Percentiles rank a stretch among this genome's conserved stretches.
Evolutionary conservation across 2,329 filamentous ascomycete species (phyloP).

Genomic region (Sclerotinia minor): DNA sequence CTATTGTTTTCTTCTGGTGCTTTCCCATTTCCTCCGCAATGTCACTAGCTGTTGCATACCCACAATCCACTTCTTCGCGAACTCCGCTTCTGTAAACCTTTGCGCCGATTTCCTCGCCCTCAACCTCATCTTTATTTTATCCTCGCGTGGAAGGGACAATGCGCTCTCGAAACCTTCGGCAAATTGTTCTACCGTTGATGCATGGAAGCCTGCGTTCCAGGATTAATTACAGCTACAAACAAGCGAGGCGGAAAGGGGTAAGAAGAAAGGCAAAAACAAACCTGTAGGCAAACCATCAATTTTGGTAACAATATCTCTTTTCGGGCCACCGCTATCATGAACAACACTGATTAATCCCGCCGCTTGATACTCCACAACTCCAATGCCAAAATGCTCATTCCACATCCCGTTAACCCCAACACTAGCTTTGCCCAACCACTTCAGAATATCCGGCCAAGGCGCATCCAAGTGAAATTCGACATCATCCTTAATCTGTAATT

Average conservation of each 20-base stretch:
- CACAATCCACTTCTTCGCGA: constrained; percentile 73
- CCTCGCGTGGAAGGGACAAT: constrained; percentile 62
- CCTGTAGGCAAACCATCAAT: constrained; percentile 77
- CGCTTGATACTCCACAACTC: constrained; percentile 96
- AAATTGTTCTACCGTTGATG: constrained; percentile 75
- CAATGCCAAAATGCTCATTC: constrained; percentile 99
- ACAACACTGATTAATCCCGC: constrained; percentile 91
- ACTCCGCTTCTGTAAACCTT: constrained; percentile 86
- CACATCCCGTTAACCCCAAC: constrained; percentile 98
- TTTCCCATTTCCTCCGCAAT: constrained; percentile 27
- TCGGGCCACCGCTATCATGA: constrained; percentile 89
- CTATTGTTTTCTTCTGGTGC: constrained; percentile 11
- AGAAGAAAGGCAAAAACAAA: constrained; percentile 45
- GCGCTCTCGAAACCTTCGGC: constrained; percentile 78
- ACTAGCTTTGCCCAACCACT: constrained; percentile 72
- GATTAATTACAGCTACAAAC: constrained; percentile 22
- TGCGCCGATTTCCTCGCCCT: constrained; percentile 76
- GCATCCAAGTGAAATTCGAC: constrained; percentile 91
- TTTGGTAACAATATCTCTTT: constrained; percentile 85
- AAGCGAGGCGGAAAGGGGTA: background rate
- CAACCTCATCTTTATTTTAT: constrained; percentile 72
- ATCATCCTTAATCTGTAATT: constrained; percentile 77
- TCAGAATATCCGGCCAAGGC: constrained; percentile 81
- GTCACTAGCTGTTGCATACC: constrained; percentile 72
- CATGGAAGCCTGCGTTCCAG: constrained; percentile 71